Conservation (phyloP, 805 yeast genomes). For the Ogataea minuta region DNA sequence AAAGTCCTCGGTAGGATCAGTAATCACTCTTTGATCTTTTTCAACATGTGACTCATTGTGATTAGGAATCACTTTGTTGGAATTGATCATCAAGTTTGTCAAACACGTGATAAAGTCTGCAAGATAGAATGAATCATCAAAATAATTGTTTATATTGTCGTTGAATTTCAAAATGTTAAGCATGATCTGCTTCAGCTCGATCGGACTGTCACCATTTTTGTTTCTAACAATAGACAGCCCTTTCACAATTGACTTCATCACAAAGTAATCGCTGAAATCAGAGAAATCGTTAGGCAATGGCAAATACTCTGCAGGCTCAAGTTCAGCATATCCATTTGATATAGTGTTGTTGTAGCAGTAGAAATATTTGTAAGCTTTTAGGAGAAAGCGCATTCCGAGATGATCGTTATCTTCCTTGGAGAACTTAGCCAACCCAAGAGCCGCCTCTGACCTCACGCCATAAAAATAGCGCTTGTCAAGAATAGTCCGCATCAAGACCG, state of each 20-base stretch:
- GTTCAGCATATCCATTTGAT: constrained; percentile 22
- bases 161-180: constrained; percentile 75
- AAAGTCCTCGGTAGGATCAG: constrained; percentile 37
- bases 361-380: constrained; percentile 63
- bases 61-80: constrained; percentile 25
- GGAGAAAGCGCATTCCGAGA: constrained; percentile 69
- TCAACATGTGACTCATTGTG: constrained; percentile 24
- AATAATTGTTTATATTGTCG: constrained; percentile 78
- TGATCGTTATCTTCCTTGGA: constrained; percentile 61
- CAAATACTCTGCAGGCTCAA: constrained; percentile 42
- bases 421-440: constrained; percentile 66
- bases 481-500: constrained; percentile 73
- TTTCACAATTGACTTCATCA: constrained; percentile 66
- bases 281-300: constrained; percentile 83
- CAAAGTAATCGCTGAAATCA: constrained; percentile 63
- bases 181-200: constrained; percentile 57
- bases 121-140: constrained; percentile 69
- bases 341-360: constrained; percentile 65
- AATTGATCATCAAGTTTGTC: constrained; percentile 33
- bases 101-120: constrained; percentile 55
- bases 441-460: constrained; percentile 88
- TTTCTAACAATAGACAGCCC: constrained; percentile 62
- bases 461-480: constrained; percentile 84
- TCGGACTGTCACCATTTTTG: constrained; percentile 56
- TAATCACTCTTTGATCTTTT: constrained; percentile 7